These are phyloP conservation scores for Fusarium luffae DNA, from an alignment of 2,329 filamentous ascomycete genomes.

Conservation along the genomic window DNA sequence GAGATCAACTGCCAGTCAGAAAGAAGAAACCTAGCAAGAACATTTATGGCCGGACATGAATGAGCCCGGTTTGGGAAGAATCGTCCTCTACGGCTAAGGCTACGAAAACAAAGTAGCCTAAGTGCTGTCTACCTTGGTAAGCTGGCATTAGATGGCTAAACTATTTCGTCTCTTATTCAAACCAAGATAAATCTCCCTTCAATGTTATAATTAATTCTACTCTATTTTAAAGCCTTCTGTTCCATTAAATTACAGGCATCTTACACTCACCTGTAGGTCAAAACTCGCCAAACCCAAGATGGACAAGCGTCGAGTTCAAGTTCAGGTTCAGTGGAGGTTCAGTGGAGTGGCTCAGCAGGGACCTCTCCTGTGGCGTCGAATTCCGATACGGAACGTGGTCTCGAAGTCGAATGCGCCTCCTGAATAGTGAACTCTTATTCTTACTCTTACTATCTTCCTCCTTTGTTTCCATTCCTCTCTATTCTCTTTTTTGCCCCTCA, in stretches of 20 bases:
- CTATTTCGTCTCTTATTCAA: no score
- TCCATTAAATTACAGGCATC: not conserved
- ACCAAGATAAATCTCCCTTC: not conserved
- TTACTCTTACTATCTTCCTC: constrained; percentile 9
- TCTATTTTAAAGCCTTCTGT: not conserved
- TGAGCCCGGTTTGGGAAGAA: no score
- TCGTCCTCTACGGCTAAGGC: no score
- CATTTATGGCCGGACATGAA: no score
- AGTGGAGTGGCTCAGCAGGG: constrained; percentile 36
- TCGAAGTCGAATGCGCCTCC: constrained; percentile 38
- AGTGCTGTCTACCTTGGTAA: no score
- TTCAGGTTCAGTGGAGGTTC: constrained; percentile 2
- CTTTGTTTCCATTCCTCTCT: constrained; percentile 15
- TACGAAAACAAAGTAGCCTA: no score
- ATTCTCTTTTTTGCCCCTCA: constrained; percentile 27
- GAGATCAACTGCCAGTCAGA: no score
- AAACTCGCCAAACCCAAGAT: constrained; percentile 13
- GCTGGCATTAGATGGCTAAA: no score
- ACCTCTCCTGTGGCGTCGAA: constrained; percentile 30
- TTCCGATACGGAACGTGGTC: constrained; percentile 39
- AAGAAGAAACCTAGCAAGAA: no score
- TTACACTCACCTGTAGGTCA: not conserved
- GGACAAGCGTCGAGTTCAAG: constrained; percentile 17
- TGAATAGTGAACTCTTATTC: constrained; percentile 17
- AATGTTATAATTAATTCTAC: not conserved